Evolutionary conservation across 257 asterid species (phyloP), one percentile per base, ranked within the genome.

Genomic region (Haberlea rhodopensis): DNA sequence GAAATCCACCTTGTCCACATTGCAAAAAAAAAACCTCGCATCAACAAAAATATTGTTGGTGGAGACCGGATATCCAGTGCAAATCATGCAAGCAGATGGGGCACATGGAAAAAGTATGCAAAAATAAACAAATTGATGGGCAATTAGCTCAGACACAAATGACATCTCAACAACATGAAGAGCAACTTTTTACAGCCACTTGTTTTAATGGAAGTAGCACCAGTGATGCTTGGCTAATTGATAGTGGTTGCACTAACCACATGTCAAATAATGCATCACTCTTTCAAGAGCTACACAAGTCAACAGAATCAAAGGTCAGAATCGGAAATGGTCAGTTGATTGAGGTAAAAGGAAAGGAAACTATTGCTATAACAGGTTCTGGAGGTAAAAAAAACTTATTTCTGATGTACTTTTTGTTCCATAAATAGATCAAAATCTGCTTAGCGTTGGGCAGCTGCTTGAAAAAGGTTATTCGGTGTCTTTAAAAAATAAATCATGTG

Each of bases 101-200:
- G 24, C 59, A 54, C 28, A 54, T 54, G 23, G 59, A 54, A 54
- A 54, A 54, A 25, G 59, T 54, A 5, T 54, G 59, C 20, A 54
- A 54, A 54, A 54, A 54, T 54, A 54, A 54, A 15, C 3, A 4
- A 54, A 3, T 54, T 2, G 59, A 54, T 5, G 59, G 23, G 16
- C 59, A 54, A 5, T 8, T 25, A 5, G 59, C 59, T 54, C 59
- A 54, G 3, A 25, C 59, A 54, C 59, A 54, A 54, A 54, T 54
- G 23, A 18, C 13, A 25, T 25, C 13, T 6, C 27, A 54, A 18
- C 59, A 54, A 54, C 5, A 54, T 19, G 25, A 54, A 3, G 59
- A 54, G 59, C 59, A 54, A 54, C 59, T 54, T 3, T 54, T 54
- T 54, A 13, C 13, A 25, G 59, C 59, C 24, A 18, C 25, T 54